Evolutionary conservation across 2,329 filamentous ascomycete species (phyloP).

Genomic region (Colletotrichum tamarilloi): DNA sequence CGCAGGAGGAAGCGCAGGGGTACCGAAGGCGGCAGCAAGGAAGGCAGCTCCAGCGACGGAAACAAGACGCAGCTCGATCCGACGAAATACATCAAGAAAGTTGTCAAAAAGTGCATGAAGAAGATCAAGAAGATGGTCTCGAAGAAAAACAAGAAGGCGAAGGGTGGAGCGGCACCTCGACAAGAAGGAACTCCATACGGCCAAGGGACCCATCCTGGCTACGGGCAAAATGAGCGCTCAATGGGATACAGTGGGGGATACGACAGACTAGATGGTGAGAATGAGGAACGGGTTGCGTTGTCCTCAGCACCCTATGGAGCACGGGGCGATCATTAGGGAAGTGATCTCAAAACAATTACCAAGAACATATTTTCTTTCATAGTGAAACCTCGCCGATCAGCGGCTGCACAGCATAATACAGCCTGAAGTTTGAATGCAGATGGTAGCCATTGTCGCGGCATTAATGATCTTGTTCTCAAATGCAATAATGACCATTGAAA

Average conservation of each 20-base stretch:
- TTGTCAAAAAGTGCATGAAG: constrained; percentile 17
- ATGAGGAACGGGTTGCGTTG: constrained; percentile 14
- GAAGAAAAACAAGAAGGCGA: constrained; percentile 20
- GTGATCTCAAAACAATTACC: not conserved
- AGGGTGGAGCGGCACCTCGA: not conserved
- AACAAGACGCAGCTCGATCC: constrained; percentile 2
- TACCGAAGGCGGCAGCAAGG: not conserved
- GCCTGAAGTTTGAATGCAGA: no score
- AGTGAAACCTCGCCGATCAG: not conserved
- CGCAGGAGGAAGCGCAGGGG: constrained; percentile 7
- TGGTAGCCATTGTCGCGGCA: no score
- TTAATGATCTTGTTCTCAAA: no score
- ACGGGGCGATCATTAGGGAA: not conserved
- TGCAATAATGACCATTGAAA: no score
- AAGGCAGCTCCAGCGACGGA: not conserved
- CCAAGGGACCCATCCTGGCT: constrained; percentile 19
- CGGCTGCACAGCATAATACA: no score
- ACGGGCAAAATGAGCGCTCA: constrained; percentile 1
- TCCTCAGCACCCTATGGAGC: constrained; percentile 8
- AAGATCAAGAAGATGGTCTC: constrained; percentile 30
- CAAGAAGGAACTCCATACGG: not conserved
- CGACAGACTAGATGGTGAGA: not conserved
- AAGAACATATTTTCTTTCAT: not conserved
- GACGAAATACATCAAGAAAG: constrained; percentile 21
- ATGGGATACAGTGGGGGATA: constrained; percentile 16